Evolutionary conservation across 163 green algal genomes (phyloP), one percentile per base, ranked within the genome.

Genomic region (Scenedesmus sp.): DNA sequence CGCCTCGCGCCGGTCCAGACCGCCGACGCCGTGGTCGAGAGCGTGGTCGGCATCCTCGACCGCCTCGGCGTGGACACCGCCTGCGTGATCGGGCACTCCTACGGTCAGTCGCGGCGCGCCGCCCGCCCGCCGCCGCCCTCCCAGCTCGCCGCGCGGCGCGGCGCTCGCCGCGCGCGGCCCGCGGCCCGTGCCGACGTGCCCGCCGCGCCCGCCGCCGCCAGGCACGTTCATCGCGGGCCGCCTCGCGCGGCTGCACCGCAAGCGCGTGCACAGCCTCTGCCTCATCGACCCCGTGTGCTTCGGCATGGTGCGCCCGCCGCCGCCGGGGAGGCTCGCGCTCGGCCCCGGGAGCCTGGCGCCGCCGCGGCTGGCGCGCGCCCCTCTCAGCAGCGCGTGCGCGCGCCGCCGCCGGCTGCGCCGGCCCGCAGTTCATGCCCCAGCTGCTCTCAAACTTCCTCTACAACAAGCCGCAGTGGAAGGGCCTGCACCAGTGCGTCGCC

Each of bases 271-370:
- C 64, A 42, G 15, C 9, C 28, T 82, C 24, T 82, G 75, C 64
- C 58, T 82, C 39, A 77, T 82, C 34, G 75, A 82, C 56, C 75
- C 75, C 24, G 75, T 82, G 54, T 75, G 66, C 60, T 82, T 82
- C 29, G 75, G 75, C 31, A 82, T 82, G 75, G 39, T 47, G 39
- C 10, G 39, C 39, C 39, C 10, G 39, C 39, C 39, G 10, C 10
- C 39, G 7, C 39, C 7, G 7, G 10, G n/a, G n/a, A n/a, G n/a
- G n/a, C n/a, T n/a, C n/a, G n/a, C n/a, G n/a, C n/a, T n/a, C n/a
- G n/a, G n/a, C n/a, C n/a, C n/a, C n/a, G n/a, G n/a, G n/a, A n/a
- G n/a, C n/a, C n/a, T n/a, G n/a, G n/a, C n/a, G n/a, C n/a, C n/a
- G n/a, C n/a, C n/a, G n/a, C n/a, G n/a, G n/a, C n/a, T n/a, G n/a